phyloP scores from a whole-genome alignment of 768 basidiomycete genomes.

The Russula sp. region DNA sequence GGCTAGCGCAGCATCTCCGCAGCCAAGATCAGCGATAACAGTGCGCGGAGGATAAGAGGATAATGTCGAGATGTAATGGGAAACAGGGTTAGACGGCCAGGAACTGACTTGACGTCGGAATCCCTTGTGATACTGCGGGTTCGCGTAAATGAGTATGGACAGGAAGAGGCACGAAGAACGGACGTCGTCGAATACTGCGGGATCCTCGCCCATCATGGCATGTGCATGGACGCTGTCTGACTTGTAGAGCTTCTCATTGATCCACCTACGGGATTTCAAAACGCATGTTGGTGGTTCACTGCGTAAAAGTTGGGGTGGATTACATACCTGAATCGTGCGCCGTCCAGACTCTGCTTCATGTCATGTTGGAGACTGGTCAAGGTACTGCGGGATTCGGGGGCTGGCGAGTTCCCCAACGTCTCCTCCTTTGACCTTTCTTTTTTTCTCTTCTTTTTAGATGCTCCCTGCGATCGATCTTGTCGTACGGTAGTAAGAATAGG shows the following conservation, averaged over 20 bases:
- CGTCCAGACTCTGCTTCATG: conserved; percentile 75
- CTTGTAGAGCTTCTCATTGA: conserved; percentile 92
- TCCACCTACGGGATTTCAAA: conserved; percentile 44
- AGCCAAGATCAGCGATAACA: conserved; percentile 89
- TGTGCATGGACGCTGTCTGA: conserved; percentile 67
- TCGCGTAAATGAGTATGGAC: not conserved
- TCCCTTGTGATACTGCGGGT: conserved; percentile 77
- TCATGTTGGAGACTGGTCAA: conserved; percentile 68
- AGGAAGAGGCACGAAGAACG: conserved; percentile 18
- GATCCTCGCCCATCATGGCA: conserved; percentile 78
- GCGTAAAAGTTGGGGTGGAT: not conserved
- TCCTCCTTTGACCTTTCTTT: conserved; percentile 2
- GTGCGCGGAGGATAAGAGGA: conserved; percentile 56
- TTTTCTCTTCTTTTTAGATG: conserved; percentile 1
- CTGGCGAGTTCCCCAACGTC: not conserved
- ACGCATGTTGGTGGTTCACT: not conserved
- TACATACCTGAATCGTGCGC: conserved; percentile 78
- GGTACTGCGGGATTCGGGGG: conserved; percentile 6
- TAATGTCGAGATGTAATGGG: conserved; percentile 63
- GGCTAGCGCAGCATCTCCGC: conserved; percentile 89
- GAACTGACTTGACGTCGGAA: conserved; percentile 86
- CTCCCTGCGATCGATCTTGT: not conserved
- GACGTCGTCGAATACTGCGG: conserved; percentile 78
- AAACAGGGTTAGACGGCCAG: conserved; percentile 94
- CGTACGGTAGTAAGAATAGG: not conserved